These are phyloP conservation scores for Raphanus sativus DNA, from an alignment of 345 rosid genomes.

Conservation along the genomic window DNA sequence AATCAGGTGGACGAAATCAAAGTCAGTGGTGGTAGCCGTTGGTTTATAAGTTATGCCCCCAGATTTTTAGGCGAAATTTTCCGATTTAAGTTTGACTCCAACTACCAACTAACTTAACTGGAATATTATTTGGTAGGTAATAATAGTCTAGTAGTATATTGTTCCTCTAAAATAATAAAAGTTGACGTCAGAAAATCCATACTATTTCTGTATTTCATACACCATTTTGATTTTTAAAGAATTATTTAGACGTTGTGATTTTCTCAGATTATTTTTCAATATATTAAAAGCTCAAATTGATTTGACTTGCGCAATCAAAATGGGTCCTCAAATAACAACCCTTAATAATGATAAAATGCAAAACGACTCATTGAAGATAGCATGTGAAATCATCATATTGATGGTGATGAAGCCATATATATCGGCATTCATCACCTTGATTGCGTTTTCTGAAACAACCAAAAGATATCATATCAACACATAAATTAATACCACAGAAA, in stretches of 20 bases:
- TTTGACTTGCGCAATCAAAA: conserved; percentile 33
- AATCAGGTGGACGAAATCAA: conserved; percentile 8
- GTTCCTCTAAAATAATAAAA: not conserved
- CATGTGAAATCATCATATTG: conserved; percentile 28
- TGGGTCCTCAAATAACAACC: conserved; percentile 34
- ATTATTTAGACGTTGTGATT: conserved; percentile 18
- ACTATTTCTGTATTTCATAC: conserved; percentile 1
- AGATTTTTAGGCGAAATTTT: conserved; percentile 25
- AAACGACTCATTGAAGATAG: conserved; percentile 13
- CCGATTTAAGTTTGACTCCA: conserved; percentile 30
- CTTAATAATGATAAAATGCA: conserved; percentile 32
- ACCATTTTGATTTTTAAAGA: not conserved
- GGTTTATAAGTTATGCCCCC: conserved; percentile 27
- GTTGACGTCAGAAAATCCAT: conserved; percentile 15
- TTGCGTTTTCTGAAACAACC: conserved; percentile 30
- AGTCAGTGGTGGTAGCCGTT: conserved; percentile 34
- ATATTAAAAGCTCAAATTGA: conserved; percentile 31
- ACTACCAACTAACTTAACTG: conserved; percentile 40
- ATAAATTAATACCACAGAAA: conserved; percentile 19
- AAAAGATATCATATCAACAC: conserved; percentile 37
- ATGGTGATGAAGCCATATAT: conserved; percentile 29
- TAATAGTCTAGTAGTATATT: not conserved
- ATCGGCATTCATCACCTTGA: conserved; percentile 28
- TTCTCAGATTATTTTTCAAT: conserved; percentile 12
- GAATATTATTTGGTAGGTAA: conserved; percentile 33